phyloP scores from a whole-genome alignment of 2,329 filamentous ascomycete species.

The Pseudocercospora fuligena region DNA sequence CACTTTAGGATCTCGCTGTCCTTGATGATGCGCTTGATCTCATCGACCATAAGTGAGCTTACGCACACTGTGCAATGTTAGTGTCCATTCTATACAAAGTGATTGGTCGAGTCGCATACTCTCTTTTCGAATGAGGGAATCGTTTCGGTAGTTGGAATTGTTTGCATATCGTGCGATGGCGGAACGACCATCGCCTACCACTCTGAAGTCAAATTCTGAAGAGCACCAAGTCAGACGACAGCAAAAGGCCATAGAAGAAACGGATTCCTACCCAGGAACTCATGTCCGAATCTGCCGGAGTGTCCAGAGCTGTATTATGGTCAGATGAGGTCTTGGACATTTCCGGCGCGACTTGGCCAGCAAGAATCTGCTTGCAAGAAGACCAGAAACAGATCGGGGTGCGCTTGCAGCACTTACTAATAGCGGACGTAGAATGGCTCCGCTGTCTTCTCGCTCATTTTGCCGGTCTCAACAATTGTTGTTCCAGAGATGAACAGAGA shows the following conservation, averaged over 20 bases:
- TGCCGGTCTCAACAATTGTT: constrained; percentile 25
- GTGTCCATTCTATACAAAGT: neutral
- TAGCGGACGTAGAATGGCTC: constrained; percentile 96
- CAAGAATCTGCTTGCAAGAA: neutral
- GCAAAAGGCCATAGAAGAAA: neutral
- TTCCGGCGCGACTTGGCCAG: neutral
- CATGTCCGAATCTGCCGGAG: constrained; percentile 95
- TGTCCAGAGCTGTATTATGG: constrained; percentile 79
- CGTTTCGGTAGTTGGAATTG: constrained; percentile 99
- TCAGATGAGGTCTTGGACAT: constrained; percentile 15
- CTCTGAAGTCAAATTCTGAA: constrained; percentile 93
- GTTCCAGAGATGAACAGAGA: neutral
- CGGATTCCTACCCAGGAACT: constrained; percentile 78
- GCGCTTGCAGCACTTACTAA: constrained; percentile 70
- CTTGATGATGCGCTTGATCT: constrained; percentile 97
- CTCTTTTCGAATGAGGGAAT: constrained; percentile 98
- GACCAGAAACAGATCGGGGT: neutral
- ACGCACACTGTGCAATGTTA: constrained; percentile 77
- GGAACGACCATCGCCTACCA: constrained; percentile 88
- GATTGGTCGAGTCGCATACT: constrained; percentile 64
- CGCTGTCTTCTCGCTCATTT: constrained; percentile 62
- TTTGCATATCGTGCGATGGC: constrained; percentile 96
- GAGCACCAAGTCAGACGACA: constrained; percentile 21
- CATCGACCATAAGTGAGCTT: constrained; percentile 84
- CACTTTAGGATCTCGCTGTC: constrained; percentile 97